These are phyloP conservation scores for Lathyrus oleraceus DNA, from an alignment of 306 rosid species.

Conservation along the genomic window DNA sequence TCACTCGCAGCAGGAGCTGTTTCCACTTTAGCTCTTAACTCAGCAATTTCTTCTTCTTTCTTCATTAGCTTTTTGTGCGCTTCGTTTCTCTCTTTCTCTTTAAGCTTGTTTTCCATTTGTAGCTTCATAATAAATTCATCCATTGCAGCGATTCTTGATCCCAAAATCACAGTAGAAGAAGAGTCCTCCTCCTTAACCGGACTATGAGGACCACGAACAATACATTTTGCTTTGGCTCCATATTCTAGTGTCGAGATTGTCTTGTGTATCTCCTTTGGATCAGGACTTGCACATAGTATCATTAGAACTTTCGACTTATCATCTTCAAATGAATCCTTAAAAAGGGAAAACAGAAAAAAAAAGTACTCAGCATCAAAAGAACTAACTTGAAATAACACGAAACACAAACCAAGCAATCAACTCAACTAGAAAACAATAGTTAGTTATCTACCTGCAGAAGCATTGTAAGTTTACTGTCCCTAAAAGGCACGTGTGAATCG, in stretches of 20 bases:
- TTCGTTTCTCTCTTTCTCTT: conserved; percentile 80
- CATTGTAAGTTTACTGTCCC: conserved; percentile 99
- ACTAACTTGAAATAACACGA: conserved; percentile 12
- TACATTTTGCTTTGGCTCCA: conserved; percentile 98
- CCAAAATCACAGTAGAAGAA: conserved; percentile 80
- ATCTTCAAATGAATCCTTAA: conserved; percentile 97
- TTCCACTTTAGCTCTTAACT: conserved; percentile 67
- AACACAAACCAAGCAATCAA: conserved; percentile 18
- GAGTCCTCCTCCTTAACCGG: conserved; percentile 84
- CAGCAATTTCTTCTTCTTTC: conserved; percentile 83
- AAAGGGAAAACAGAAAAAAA: conserved; percentile 20
- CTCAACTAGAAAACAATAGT: neutral
- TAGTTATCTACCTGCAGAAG: conserved; percentile 79
- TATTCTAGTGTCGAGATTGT: conserved; percentile 95
- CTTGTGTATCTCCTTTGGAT: conserved; percentile 95
- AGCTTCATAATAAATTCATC: conserved; percentile 88
- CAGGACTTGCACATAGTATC: conserved; percentile 97
- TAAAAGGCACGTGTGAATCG: conserved; percentile 96
- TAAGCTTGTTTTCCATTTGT: conserved; percentile 81
- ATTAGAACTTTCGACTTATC: conserved; percentile 88
- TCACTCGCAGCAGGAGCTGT: conserved; percentile 53
- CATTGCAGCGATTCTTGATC: conserved; percentile 92
- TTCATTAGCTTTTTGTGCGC: conserved; percentile 75
- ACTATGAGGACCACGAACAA: conserved; percentile 87
- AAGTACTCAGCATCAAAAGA: conserved; percentile 19